A percentile compares a stretch with the other conserved stretches of the same genome.
These are phyloP conservation scores for Cordyceps tenuipes DNA, from an alignment of 2,329 filamentous ascomycete genomes.

Conservation along the genomic window DNA sequence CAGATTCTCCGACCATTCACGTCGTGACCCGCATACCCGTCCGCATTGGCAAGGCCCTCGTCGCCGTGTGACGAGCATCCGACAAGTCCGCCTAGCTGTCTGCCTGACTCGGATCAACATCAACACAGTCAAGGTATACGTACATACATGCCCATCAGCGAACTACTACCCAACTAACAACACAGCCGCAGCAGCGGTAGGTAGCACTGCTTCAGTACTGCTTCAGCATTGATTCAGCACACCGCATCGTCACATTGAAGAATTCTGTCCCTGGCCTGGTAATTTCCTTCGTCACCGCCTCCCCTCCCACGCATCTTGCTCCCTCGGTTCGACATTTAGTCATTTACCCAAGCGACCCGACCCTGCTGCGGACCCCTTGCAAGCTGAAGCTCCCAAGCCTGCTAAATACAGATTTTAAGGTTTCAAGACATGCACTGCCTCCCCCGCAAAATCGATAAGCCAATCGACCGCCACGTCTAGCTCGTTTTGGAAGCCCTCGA, in stretches of 20 bases:
- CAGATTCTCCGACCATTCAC: not conserved
- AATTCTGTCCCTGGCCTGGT: not conserved
- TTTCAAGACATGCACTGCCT: slow-evolving; percentile 9
- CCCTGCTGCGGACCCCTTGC: not conserved
- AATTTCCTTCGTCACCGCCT: not conserved
- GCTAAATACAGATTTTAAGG: not conserved
- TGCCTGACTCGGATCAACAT: not conserved
- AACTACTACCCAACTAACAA: too few species aligned
- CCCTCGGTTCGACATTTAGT: too few species aligned
- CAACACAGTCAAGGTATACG: too few species aligned
- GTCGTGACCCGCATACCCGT: not conserved
- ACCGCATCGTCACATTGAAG: not conserved
- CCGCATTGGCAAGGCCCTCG: not conserved
- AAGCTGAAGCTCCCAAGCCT: not conserved
- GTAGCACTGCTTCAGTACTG: not conserved
- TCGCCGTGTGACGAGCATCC: not conserved
- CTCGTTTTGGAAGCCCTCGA: not conserved
- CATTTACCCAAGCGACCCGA: too few species aligned
- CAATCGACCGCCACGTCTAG: not conserved
- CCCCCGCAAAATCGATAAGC: slow-evolving; percentile 7
- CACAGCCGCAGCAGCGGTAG: too few species aligned
- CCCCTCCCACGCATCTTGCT: too few species aligned
- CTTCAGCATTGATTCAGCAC: not conserved
- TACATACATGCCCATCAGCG: too few species aligned
- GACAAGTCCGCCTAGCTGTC: not conserved